Evolutionary conservation across 345 rosid species (phyloP), one percentile per base, ranked within the genome.

Genomic region (Brassica carinata): DNA sequence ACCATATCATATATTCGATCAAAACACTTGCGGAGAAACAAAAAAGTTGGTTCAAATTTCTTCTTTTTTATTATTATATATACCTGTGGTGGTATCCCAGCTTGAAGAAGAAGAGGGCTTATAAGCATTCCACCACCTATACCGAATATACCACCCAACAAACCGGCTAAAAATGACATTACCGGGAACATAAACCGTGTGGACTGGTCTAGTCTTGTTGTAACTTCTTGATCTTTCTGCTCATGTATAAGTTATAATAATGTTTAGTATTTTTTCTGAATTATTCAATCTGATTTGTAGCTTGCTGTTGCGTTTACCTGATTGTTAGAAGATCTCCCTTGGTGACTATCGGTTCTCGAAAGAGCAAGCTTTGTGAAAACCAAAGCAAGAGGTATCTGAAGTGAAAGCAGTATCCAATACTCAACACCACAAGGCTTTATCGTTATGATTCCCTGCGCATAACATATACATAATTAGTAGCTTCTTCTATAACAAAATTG

Each of bases 91-190:
- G 85, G 69, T 66, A 91, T 84, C 17, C 96, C 92, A 18, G 94
- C 87, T 19, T 88, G 93, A 80, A 95, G 92, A 74, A 95, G 99
- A 83, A 95, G 98, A 33, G 91, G 98, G 76, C 94, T 92, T 72
- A 88, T 89, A 23, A 92, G 93, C 98, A 92, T 91, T 55, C 94
- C 98, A 26, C 99, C 97, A 68, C 99, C 99, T 64, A 95, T 89
- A 19, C 98, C 99, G 5, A 92, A 95, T 72, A 90, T 83, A 63
- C 99, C 96, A 0, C 96, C 99, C 65, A 95, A 43, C 1, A 88
- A 77, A 30, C 99, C 99, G 1, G 99, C 97, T 73, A 87, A 23
- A 23, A 92, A 81, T 5, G 97, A 91, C 94, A 91, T 92, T 9
- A 76, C 30, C 0, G 97, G 97, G 81, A 92, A 90, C 29, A 75